phyloP scores from a whole-genome alignment of 169 alveolate species.

The Cryptosporidium meleagridis region DNA sequence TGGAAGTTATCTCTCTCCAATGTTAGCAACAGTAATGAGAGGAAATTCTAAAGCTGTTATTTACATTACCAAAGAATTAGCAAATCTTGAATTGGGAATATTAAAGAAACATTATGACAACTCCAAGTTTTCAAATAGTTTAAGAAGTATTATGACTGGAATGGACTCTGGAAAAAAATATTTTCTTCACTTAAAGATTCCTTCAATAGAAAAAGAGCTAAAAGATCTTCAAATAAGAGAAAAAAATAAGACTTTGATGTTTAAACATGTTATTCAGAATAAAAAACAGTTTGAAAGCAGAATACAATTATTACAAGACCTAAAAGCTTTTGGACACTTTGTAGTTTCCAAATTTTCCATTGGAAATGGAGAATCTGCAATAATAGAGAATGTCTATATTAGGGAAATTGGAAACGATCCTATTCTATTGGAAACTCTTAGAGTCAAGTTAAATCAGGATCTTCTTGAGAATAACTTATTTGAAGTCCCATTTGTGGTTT shows the following conservation, averaged over 20 bases:
- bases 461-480: constrained; percentile 14
- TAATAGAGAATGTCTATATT: constrained; percentile 14
- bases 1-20: constrained; percentile 11
- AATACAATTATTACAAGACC: constrained; percentile 2
- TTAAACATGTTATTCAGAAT: constrained; percentile 4
- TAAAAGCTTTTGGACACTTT: constrained; percentile 16
- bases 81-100: neutral
- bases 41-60: constrained; percentile 19
- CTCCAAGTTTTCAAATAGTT: constrained; percentile 6
- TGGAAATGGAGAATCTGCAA: neutral
- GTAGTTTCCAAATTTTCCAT: constrained; percentile 2
- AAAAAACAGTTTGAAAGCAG: constrained; percentile 15
- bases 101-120: neutral
- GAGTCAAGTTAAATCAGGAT: neutral
- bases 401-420: constrained; percentile 16
- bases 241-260: constrained; percentile 2
- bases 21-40: constrained; percentile 3
- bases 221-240: neutral
- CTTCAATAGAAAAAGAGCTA: neutral
- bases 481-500: constrained; percentile 40
- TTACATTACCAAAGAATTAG: constrained; percentile 18
- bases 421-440: neutral
- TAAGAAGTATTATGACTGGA: constrained; percentile 21
- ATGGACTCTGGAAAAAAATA: constrained; percentile 10
- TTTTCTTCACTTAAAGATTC: constrained; percentile 44